Conservation (phyloP, 176 grass and related monocot genomes). For the Stipa capillata region DNA sequence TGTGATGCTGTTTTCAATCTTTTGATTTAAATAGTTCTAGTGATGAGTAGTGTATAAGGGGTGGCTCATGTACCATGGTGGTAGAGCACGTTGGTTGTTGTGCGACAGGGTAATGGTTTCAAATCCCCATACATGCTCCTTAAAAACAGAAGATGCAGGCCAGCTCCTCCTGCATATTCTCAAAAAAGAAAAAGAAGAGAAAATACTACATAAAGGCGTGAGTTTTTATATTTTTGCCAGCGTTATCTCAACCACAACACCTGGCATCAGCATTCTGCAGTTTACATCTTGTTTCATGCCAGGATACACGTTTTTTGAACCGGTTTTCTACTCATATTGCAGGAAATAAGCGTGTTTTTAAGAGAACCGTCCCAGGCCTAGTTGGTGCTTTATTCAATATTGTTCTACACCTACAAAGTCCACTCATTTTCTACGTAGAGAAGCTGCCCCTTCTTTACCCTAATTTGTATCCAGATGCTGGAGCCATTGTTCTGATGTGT, state of each 20-base stretch:
- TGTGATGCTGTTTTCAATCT: background rate
- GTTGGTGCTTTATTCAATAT: slow-evolving; percentile 74
- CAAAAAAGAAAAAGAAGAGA: background rate
- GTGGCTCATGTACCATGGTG: background rate
- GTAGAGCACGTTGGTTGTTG: background rate
- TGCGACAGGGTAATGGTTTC: background rate
- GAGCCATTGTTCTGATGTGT: slow-evolving; percentile 72
- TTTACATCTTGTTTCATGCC: slow-evolving; percentile 19
- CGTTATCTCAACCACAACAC: background rate
- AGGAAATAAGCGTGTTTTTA: slow-evolving; percentile 76
- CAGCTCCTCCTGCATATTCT: background rate
- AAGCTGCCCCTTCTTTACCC: slow-evolving; percentile 21
- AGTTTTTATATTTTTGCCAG: background rate
- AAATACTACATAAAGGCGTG: background rate
- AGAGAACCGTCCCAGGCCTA: slow-evolving; percentile 62
- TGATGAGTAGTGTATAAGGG: background rate
- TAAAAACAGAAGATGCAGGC: background rate
- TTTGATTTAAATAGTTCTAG: background rate
- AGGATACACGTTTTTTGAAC: background rate
- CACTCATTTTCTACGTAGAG: slow-evolving; percentile 66
- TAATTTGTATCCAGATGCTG: slow-evolving; percentile 53
- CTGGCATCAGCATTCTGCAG: background rate
- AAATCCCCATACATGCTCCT: background rate
- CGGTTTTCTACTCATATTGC: slow-evolving; percentile 10
- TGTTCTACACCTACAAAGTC: slow-evolving; percentile 65